phyloP scores from a whole-genome alignment of 495 filamentous ascomycete species.

The Bryoglossum gracile region DNA sequence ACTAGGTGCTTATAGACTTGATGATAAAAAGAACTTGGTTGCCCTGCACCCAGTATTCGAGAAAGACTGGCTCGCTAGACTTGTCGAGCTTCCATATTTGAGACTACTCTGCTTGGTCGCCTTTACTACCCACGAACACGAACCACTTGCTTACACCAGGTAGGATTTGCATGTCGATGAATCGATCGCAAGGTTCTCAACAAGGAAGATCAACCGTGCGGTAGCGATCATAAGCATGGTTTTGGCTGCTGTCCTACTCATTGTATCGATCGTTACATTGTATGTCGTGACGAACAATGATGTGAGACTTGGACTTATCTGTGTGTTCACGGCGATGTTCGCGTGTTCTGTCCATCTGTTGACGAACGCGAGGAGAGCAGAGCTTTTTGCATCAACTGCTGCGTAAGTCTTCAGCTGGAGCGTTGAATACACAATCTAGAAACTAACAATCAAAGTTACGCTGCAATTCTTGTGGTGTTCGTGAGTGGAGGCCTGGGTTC shows the following conservation, averaged over 20 bases:
- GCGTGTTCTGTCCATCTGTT: conserved; percentile 10
- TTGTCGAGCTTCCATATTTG: conserved; percentile 3
- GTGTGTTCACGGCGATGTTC: conserved; percentile 11
- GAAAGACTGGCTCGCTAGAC: conserved; percentile 1
- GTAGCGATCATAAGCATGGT: conserved; percentile 2
- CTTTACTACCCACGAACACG: background rate
- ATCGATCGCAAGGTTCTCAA: conserved; percentile 2
- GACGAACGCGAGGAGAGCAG: conserved; percentile 21
- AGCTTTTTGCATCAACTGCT: conserved; percentile 24
- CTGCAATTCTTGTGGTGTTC: conserved; percentile 24
- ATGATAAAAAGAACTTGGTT: background rate
- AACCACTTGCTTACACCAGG: background rate
- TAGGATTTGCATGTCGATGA: background rate
- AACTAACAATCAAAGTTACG: conserved; percentile 5
- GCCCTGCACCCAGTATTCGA: background rate
- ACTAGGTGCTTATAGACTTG: background rate
- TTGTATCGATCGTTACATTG: conserved; percentile 1
- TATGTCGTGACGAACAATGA: conserved; percentile 1
- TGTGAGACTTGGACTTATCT: background rate
- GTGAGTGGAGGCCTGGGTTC: conserved; percentile 6
- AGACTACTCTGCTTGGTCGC: background rate
- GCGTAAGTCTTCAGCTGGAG: conserved; percentile 7
- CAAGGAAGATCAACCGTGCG: background rate
- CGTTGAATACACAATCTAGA: background rate
- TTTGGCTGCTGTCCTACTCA: background rate